A percentile compares a stretch with the other conserved stretches of the same genome.
phyloP scores from a whole-genome alignment of 345 rosid genomes.

The Citrus mangshanensis region DNA sequence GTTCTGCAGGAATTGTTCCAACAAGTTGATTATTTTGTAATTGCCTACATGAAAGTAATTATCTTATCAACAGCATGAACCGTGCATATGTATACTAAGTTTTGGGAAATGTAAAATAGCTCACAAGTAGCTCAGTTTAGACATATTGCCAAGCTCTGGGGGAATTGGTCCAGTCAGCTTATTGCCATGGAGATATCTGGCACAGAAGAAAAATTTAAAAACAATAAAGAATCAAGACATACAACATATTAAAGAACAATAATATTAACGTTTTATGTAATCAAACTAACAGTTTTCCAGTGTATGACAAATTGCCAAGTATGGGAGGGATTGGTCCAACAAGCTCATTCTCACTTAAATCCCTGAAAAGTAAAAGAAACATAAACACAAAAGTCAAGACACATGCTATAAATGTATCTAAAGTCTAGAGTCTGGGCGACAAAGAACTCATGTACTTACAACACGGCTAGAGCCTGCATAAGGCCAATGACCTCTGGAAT shows the following conservation, averaged over 20 bases:
- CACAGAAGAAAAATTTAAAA: neutral
- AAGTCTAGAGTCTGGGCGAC: too few relatives aligned
- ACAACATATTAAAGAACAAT: neutral
- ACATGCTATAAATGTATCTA: neutral
- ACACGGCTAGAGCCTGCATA: conserved; percentile 97
- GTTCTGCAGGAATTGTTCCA: conserved; percentile 87
- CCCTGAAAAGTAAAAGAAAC: conserved; percentile 34
- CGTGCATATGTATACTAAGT: neutral
- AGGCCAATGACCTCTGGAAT: conserved; percentile 93
- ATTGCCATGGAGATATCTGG: conserved; percentile 91
- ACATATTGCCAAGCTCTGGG: conserved; percentile 98
- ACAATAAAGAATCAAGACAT: too few relatives aligned
- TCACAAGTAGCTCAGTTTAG: conserved; percentile 91
- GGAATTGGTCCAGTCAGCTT: conserved; percentile 85
- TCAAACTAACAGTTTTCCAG: conserved; percentile 79
- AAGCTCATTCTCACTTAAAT: conserved; percentile 88
- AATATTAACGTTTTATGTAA: neutral
- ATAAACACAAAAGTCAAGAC: too few relatives aligned
- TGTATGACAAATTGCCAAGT: conserved; percentile 86
- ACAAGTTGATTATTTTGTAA: conserved; percentile 65
- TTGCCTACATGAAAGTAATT: conserved; percentile 44
- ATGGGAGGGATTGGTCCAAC: conserved; percentile 85
- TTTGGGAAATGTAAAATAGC: conserved; percentile 6
- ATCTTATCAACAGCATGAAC: neutral
- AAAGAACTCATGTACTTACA: conserved; percentile 49